phyloP scores from a whole-genome alignment of 495 filamentous ascomycete genomes.

The Penicillium macrosclerotiorum region DNA sequence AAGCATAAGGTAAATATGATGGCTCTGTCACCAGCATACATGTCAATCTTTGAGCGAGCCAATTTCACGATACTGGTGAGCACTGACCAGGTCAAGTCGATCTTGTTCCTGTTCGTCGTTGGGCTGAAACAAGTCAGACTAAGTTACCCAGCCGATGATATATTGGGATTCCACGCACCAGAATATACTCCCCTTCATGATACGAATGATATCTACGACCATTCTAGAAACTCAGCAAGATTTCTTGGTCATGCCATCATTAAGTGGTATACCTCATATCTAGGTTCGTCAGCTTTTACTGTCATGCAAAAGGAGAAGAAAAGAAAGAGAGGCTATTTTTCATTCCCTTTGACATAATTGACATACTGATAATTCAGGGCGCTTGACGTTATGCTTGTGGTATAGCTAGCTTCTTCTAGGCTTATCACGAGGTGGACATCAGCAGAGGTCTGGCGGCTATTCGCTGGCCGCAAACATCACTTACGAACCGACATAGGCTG shows the following conservation, averaged over 20 bases:
- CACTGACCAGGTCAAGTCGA: constrained; percentile 64
- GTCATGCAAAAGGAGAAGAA: neutral
- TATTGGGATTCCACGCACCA: constrained; percentile 9
- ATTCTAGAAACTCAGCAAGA: constrained; percentile 15
- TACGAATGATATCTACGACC: constrained; percentile 30
- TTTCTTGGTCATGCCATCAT: neutral
- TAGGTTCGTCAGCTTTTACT: constrained; percentile 7
- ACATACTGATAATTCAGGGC: constrained; percentile 45
- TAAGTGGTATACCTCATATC: constrained; percentile 34
- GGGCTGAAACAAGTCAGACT: constrained; percentile 22
- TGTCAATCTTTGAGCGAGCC: constrained; percentile 1
- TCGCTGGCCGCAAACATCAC: constrained; percentile 7
- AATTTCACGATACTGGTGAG: neutral
- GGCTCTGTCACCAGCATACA: constrained; percentile 26
- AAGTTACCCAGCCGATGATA: constrained; percentile 7
- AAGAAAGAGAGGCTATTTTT: neutral
- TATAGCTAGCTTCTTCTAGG: constrained; percentile 30
- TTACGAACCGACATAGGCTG: constrained; percentile 33
- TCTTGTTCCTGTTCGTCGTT: constrained; percentile 62
- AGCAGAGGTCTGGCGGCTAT: neutral
- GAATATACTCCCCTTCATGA: constrained; percentile 26
- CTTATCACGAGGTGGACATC: constrained; percentile 15
- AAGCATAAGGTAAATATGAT: constrained; percentile 50
- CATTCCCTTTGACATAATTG: neutral
- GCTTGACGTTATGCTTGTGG: constrained; percentile 39